A percentile compares a stretch with the other conserved stretches of the same genome.
These are phyloP conservation scores for Phyllostachys edulis DNA, from an alignment of 176 grass and related monocot genomes.

Conservation along the genomic window DNA sequence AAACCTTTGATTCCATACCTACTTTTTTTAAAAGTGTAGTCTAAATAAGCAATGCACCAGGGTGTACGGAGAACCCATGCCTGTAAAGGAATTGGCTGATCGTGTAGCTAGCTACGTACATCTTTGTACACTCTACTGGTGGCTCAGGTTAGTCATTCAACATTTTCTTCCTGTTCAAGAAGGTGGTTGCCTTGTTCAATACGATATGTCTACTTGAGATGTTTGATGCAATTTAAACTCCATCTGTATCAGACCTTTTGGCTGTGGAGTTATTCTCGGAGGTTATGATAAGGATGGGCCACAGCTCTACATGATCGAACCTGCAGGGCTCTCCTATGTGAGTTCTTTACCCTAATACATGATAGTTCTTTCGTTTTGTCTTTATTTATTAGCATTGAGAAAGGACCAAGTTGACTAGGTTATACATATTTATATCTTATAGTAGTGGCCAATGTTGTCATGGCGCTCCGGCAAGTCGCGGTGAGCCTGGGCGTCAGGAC, in stretches of 20 bases:
- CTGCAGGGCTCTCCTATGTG: slow-evolving; percentile 71
- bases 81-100: slow-evolving; percentile 80
- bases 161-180: not conserved
- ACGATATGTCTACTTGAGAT: not conserved
- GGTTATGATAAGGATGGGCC: slow-evolving; percentile 90
- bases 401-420: not conserved
- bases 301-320: slow-evolving; percentile 80
- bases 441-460: not conserved
- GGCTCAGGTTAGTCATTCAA: slow-evolving; percentile 50
- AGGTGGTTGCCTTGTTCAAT: slow-evolving; percentile 12
- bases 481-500: too few relatives aligned
- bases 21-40: not conserved
- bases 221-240: slow-evolving; percentile 29
- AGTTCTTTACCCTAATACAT: slow-evolving; percentile 34
- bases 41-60: slow-evolving; percentile 28
- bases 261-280: slow-evolving; percentile 84
- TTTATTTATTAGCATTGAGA: slow-evolving; percentile 14
- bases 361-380: not conserved
- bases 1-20: not conserved
- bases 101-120: slow-evolving; percentile 88
- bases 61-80: slow-evolving; percentile 66
- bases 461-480: too few relatives aligned
- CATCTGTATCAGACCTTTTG: slow-evolving; percentile 57
- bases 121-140: slow-evolving; percentile 88
- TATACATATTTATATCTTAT: not conserved